phyloP scores from a whole-genome alignment of 2,329 filamentous ascomycete species.

The Calonectria crousiana region DNA sequence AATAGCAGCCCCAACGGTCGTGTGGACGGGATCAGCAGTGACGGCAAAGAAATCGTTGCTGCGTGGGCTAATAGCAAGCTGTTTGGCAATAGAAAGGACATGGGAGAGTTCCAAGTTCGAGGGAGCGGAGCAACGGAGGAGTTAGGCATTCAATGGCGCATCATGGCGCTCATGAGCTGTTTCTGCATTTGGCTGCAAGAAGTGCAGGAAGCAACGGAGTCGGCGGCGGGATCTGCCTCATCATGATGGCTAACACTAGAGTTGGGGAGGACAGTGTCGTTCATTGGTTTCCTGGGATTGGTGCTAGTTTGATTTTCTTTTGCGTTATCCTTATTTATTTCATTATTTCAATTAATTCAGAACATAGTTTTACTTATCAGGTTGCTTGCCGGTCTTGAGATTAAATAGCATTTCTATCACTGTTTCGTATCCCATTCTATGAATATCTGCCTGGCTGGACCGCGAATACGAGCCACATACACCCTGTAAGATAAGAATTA shows the following conservation, averaged over 20 bases:
- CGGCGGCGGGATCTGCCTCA: neutral
- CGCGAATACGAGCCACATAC: neutral
- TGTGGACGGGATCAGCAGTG: constrained; percentile 27
- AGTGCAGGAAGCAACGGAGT: constrained; percentile 6
- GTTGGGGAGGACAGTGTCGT: too few relatives aligned
- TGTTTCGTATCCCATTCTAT: neutral
- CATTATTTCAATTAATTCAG: neutral
- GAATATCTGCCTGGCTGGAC: neutral
- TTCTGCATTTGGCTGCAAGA: constrained; percentile 30
- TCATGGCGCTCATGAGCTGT: constrained; percentile 36
- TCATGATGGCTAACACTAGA: neutral
- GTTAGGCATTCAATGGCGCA: constrained; percentile 30
- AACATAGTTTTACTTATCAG: neutral
- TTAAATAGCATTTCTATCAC: neutral
- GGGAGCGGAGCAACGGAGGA: constrained; percentile 34
- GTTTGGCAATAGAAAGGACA: constrained; percentile 28
- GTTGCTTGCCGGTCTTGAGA: neutral
- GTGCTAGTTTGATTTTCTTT: neutral
- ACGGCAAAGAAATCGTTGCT: constrained; percentile 36
- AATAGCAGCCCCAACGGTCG: neutral
- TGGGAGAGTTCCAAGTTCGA: constrained; percentile 33
- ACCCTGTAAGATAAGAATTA: neutral
- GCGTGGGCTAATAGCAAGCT: constrained; percentile 20
- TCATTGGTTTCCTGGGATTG: neutral
- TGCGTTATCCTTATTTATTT: neutral